Percentiles rank a stretch among this genome's conserved stretches.
Conservation (phyloP, 116 monocot species). For the Zostera marina region DNA sequence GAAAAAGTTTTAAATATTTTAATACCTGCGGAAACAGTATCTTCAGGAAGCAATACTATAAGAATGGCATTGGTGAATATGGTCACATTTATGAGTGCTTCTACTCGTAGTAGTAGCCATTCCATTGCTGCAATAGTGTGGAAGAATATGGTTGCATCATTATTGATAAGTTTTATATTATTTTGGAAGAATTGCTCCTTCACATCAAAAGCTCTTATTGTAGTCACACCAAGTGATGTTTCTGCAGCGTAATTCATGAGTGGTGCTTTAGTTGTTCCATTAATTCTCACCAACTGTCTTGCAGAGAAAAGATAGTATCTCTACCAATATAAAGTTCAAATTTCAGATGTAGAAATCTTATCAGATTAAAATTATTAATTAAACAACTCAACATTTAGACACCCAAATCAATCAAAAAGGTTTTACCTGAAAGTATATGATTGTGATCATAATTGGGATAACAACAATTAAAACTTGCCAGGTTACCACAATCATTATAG, state of each 20-base stretch:
- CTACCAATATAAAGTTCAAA: constrained; percentile 8
- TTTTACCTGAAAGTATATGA: constrained; percentile 51
- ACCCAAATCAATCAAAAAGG: not conserved
- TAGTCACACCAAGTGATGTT: constrained; percentile 47
- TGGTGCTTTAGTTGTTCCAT: constrained; percentile 70
- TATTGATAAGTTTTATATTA: constrained; percentile 54
- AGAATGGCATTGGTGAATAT: constrained; percentile 58
- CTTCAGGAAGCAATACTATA: constrained; percentile 63
- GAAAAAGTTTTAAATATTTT: no score
- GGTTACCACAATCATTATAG: constrained; percentile 47
- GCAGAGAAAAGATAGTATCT: constrained; percentile 67
- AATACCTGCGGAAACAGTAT: not conserved
- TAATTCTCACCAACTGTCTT: constrained; percentile 73
- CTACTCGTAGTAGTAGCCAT: constrained; percentile 72
- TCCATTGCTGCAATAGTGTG: constrained; percentile 67
- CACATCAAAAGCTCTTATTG: constrained; percentile 72
- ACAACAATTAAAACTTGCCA: constrained; percentile 61
- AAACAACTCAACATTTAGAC: not conserved
- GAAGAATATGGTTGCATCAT: constrained; percentile 57
- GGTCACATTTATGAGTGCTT: constrained; percentile 46
- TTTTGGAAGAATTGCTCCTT: constrained; percentile 61
- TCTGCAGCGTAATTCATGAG: constrained; percentile 70
- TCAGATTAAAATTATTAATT: not conserved
- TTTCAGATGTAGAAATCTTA: not conserved
- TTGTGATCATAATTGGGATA: constrained; percentile 38